phyloP scores from a whole-genome alignment of 768 basidiomycete genomes.

The Psilocybe cyanescens region DNA sequence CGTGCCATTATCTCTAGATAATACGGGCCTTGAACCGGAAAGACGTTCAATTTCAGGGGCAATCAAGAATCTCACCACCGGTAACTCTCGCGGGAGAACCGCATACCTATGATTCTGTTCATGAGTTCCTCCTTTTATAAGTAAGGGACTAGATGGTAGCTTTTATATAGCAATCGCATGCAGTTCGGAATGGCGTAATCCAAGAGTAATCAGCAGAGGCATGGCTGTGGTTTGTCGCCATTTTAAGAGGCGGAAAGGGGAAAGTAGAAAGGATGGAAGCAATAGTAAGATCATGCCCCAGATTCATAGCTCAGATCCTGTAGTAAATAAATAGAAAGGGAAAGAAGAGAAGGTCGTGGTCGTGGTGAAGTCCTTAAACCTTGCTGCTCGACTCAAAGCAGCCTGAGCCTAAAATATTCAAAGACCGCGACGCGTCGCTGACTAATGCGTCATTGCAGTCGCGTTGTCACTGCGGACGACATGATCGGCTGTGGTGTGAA shows the following conservation, averaged over 20 bases:
- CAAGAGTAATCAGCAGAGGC: not conserved
- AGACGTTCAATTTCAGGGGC: not conserved
- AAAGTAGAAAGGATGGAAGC: not conserved
- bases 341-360: too few relatives aligned
- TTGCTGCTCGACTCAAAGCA: too few relatives aligned
- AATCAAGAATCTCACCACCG: not conserved
- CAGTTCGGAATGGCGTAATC: not conserved
- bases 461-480: slow-evolving; percentile 2
- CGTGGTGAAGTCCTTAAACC: too few relatives aligned
- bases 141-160: not conserved
- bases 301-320: not conserved
- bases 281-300: not conserved
- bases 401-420: not conserved
- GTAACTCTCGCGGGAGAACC: not conserved
- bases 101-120: not conserved
- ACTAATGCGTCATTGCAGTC: not conserved
- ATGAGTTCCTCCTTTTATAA: not conserved
- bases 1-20: not conserved
- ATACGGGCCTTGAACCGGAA: not conserved
- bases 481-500: not conserved
- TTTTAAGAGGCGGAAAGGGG: not conserved
- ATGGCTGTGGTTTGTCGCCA: not conserved
- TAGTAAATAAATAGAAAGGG: too few relatives aligned
- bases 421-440: not conserved
- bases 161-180: not conserved